Conservation (phyloP, 2,329 filamentous ascomycete genomes). For the Phaeosphaeriaceae sp. region DNA sequence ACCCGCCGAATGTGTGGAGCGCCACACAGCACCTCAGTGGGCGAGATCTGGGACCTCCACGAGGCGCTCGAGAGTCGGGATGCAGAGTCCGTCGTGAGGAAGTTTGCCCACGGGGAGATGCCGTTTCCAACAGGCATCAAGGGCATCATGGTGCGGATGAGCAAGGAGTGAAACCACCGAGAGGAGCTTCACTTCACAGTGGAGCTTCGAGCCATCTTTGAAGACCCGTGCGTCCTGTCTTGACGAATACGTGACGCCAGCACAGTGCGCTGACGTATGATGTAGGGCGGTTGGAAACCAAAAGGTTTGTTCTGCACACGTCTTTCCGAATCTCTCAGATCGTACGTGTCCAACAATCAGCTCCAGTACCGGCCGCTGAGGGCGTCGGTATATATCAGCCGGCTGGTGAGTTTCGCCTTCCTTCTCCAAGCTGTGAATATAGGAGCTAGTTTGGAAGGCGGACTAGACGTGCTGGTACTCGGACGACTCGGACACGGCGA, state of each 20-base stretch:
- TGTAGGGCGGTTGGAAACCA: background rate
- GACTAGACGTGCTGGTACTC: too few species aligned
- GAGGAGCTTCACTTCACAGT: conserved; percentile 10
- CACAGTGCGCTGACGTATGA: background rate
- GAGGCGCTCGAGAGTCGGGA: background rate
- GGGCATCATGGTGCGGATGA: conserved; percentile 9
- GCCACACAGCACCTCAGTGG: too few species aligned
- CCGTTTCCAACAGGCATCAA: background rate
- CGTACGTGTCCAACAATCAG: background rate
- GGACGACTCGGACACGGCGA: too few species aligned
- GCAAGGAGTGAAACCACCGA: conserved; percentile 10
- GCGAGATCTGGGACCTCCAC: too few species aligned
- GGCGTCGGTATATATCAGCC: background rate
- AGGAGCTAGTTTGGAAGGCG: background rate
- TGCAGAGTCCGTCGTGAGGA: background rate
- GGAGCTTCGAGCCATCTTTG: background rate
- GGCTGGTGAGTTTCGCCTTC: background rate
- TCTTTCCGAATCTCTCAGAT: conserved; percentile 17
- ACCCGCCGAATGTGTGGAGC: too few species aligned
- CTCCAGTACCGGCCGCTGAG: background rate
- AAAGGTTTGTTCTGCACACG: conserved; percentile 5
- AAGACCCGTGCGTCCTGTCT: background rate
- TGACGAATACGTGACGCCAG: background rate
- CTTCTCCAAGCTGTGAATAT: background rate
- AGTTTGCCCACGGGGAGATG: background rate